Evolutionary conservation across 2,329 filamentous ascomycete genomes (phyloP), one percentile per base, ranked within the genome.

Genomic region (Trichoderma sp.): DNA sequence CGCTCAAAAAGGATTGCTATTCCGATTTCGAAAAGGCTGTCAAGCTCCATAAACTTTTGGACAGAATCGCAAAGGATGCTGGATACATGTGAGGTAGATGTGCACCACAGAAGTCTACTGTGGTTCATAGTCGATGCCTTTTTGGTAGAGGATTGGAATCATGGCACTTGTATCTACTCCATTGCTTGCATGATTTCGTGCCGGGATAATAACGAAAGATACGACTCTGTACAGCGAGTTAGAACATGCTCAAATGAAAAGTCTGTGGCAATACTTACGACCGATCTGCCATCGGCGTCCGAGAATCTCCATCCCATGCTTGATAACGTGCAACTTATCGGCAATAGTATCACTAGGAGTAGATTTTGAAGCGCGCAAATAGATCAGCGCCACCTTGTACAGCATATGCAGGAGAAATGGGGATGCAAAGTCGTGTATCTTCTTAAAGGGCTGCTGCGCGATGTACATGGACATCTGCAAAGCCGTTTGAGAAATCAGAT

Each of bases 171-270:
- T 1, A 23, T 9, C 57, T 69, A 70, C 47, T 36, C 23, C 57
- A 71, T 71, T 3, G 43, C 62, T 55, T 67, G 62, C 55, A 72
- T 55, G 20, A 72, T 69, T 32, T 72, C 70, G 13, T 69, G 65
- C 1, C 70, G 58, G 9, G 67, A 61, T n/a, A 69, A 5, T 12
- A 72, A 59, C 4, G 65, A 72, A 8, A 72, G 57, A 20, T 72
- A 72, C 13, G 70, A 69, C 2, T 63, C 70, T 72, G 5, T 15
- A 36, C 8, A 8, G 2, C 3, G 7, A 7, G 26, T 68, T 11
- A 69, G 32, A 13, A 34, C 12, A 30, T 32, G 13, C 5, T 6
- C 3, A 23, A 13, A 32, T 3, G 17, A 13, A 63, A 32, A 4
- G 2, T 26, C 20, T 11, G 7, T 7, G 11, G 2, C 13, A 20